Percentiles rank a stretch among this genome's conserved stretches.
Conservation (phyloP, 202 grass and related monocot genomes). For the Eragrostis tef region DNA sequence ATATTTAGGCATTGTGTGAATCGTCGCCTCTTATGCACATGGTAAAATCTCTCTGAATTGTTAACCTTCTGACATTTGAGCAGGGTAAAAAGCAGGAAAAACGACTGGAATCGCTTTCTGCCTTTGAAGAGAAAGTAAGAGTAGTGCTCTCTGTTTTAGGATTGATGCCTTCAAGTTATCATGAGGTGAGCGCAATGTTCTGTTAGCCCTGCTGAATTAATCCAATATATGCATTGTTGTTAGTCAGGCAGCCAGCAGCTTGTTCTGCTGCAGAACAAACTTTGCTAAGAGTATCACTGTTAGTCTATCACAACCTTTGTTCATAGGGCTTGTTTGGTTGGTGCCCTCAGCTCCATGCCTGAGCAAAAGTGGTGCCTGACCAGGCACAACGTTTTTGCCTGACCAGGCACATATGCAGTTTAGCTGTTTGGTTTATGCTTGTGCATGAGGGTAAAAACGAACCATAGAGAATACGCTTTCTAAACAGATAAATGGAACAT, state of each 20-base stretch:
- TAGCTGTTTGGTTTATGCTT: too few species aligned
- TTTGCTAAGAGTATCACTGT: not conserved
- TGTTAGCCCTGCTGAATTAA: not conserved
- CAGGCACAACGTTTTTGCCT: too few species aligned
- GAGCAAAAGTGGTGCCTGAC: too few species aligned
- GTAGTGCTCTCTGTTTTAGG: slow-evolving; percentile 69
- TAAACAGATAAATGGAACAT: too few species aligned
- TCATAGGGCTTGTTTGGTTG: too few species aligned
- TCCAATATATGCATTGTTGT: not conserved
- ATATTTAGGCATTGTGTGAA: not conserved
- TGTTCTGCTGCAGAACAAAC: slow-evolving; percentile 1
- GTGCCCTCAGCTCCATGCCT: too few species aligned
- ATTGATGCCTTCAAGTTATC: slow-evolving; percentile 70
- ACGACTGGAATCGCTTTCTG: slow-evolving; percentile 68
- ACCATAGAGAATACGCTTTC: too few species aligned
- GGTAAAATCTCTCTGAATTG: slow-evolving; percentile 16
- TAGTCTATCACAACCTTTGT: not conserved
- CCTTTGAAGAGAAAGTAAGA: slow-evolving; percentile 68
- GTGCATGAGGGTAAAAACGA: too few species aligned
- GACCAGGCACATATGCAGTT: too few species aligned
- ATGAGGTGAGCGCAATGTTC: slow-evolving; percentile 52
- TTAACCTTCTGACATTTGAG: slow-evolving; percentile 23
- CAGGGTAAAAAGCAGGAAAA: slow-evolving; percentile 82
- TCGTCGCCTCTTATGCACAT: not conserved
- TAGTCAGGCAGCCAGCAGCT: not conserved